Conservation (phyloP, 73 alveolate genomes). For the Paramecium biaurelia region DNA sequence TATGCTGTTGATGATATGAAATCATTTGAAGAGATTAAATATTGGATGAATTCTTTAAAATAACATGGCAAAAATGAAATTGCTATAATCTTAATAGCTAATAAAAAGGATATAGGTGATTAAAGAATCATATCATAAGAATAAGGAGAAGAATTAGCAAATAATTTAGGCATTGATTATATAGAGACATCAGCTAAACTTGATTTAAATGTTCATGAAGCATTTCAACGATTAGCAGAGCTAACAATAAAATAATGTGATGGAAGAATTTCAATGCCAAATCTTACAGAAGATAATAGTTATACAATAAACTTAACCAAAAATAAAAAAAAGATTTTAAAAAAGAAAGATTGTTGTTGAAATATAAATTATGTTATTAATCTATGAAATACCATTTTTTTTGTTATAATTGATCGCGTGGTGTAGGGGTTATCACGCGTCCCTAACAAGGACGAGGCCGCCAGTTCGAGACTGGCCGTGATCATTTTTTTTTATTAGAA, state of each 20-base stretch:
- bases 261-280: neutral
- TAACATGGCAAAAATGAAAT: neutral
- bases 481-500: neutral
- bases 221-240: neutral
- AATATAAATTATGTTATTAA: neutral
- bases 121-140: slow-evolving; percentile 60
- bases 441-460: neutral
- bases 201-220: slow-evolving; percentile 77
- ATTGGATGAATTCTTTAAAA: slow-evolving; percentile 58
- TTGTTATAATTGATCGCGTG: neutral
- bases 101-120: slow-evolving; percentile 56
- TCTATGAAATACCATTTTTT: neutral
- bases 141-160: slow-evolving; percentile 73
- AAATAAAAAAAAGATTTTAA: neutral
- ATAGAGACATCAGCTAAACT: slow-evolving; percentile 85
- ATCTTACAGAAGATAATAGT: neutral
- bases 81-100: slow-evolving; percentile 50
- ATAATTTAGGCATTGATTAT: slow-evolving; percentile 67
- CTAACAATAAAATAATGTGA: neutral
- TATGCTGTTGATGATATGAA: slow-evolving; percentile 45
- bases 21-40: slow-evolving; percentile 49
- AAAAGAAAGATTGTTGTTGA: neutral
- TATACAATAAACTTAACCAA: neutral
- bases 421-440: slow-evolving; percentile 51
- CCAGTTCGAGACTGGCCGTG: neutral